Evolutionary conservation across 495 filamentous ascomycete species (phyloP).

Genomic region (Aspergillus funiculosus): DNA sequence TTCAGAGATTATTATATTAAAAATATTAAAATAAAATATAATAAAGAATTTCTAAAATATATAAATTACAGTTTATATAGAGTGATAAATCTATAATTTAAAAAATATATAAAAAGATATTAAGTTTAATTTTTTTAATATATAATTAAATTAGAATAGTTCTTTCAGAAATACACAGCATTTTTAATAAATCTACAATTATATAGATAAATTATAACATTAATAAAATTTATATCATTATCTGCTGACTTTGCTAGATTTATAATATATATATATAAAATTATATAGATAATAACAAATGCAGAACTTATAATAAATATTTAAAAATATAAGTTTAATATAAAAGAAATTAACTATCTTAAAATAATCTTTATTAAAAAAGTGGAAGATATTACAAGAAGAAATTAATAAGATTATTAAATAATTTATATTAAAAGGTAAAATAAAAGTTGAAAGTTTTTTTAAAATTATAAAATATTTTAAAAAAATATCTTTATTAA

Average conservation of each 20-base stretch:
- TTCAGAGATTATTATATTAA: too few relatives aligned
- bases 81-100: neutral
- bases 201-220: slow-evolving; percentile 6
- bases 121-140: neutral
- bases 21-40: neutral
- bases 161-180: slow-evolving; percentile 1
- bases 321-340: slow-evolving; percentile 7
- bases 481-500: too few relatives aligned
- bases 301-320: slow-evolving; percentile 7
- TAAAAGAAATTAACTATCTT: slow-evolving; percentile 3
- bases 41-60: neutral
- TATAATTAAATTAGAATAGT: slow-evolving; percentile 11
- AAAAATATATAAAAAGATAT: neutral
- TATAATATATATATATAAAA: slow-evolving; percentile 4
- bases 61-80: neutral
- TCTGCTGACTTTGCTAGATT: neutral
- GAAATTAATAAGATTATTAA: slow-evolving; percentile 6
- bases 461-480: too few relatives aligned
- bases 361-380: slow-evolving; percentile 1
- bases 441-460: too few relatives aligned
- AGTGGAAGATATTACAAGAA: slow-evolving; percentile 2
- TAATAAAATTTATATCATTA: slow-evolving; percentile 2
- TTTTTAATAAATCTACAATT: slow-evolving; percentile 4
- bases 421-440: too few relatives aligned
- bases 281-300: slow-evolving; percentile 10